A percentile compares a stretch with the other conserved stretches of the same genome.
Evolutionary conservation across 176 grass and related monocot genomes (phyloP).

Genomic region (Rhynchospora tenuis): DNA sequence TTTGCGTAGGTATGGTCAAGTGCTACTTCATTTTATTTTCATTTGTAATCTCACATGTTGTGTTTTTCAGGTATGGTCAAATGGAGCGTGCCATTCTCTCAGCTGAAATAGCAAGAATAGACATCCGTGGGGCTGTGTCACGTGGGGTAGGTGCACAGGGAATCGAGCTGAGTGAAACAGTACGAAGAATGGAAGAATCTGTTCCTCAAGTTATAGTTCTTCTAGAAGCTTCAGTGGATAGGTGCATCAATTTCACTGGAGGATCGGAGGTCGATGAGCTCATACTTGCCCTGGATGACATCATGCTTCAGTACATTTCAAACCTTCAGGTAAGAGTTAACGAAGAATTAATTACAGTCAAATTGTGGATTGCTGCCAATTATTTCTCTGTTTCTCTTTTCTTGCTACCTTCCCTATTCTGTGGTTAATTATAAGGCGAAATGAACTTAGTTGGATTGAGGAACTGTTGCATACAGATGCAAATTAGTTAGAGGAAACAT

Average conservation of each 20-base stretch:
- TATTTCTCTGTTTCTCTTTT: background rate
- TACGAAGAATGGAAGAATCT: constrained; percentile 97
- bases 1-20: background rate
- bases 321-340: constrained; percentile 33
- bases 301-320: constrained; percentile 92
- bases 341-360: background rate
- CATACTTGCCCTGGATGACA: constrained; percentile 74
- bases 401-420: background rate
- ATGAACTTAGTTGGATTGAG: background rate
- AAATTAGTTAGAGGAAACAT: background rate
- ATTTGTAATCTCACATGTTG: background rate
- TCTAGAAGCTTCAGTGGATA: constrained; percentile 92
- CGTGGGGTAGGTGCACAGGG: constrained; percentile 90
- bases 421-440: background rate
- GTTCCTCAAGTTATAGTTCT: constrained; percentile 85
- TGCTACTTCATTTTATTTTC: constrained; percentile 6
- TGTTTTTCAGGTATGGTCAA: constrained; percentile 72
- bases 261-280: constrained; percentile 96
- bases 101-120: constrained; percentile 69
- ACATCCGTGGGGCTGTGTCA: constrained; percentile 81
- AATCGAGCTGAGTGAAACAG: constrained; percentile 98
- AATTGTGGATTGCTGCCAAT: background rate
- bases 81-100: constrained; percentile 94
- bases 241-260: constrained; percentile 91
- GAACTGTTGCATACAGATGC: background rate